Evolutionary conservation across 306 rosid species (phyloP), one percentile per base, ranked within the genome.

Genomic region (Cucumis cinereus): DNA sequence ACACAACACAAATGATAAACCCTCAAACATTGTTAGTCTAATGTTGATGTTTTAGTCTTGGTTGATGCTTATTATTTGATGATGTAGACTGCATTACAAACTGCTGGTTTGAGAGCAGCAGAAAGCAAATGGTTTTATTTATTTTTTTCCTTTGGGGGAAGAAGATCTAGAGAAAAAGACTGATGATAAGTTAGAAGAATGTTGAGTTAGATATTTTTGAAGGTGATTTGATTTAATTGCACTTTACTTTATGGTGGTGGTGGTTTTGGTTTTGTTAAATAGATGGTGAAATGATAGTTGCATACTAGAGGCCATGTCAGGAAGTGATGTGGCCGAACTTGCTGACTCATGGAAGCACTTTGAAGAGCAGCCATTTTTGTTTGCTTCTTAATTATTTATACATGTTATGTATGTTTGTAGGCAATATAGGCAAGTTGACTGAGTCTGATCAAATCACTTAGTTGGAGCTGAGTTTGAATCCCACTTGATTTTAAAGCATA

Each of bases 381-480:
- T 10, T 64, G 24, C 28, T 19, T 67, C 53, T 67, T 43, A 36
- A 64, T 19, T 66, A 1, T 69, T 12, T 43, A 23, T 43, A 41
- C 17, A 36, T 63, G 4, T 33, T 83, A 76, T 79, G 26, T 74
- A 22, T 85, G 71, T 83, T 79, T 67, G 36, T 62, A 82, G 76
- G 77, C 84, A 86, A 85, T 77, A 80, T 16, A 85, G 80, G 69
- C 90, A 86, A 93, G 89, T 88, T 89, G 94, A 85, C 86, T 76
- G 41, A 75, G 74, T 55, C 77, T 83, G 84, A 70, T 85, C 75
- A 80, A 83, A 82, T 83, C 78, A 75, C 83, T 79, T 69, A 80
- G 90, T 89, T 56, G 96, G 84, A 87, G 91, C 87, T 80, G 94
- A 92, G 91, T 89, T 74, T 84, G 94, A 88, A 84, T 86, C 89